Conservation (phyloP, 2,329 filamentous ascomycete genomes). For the Penicillium hesseltinei region DNA sequence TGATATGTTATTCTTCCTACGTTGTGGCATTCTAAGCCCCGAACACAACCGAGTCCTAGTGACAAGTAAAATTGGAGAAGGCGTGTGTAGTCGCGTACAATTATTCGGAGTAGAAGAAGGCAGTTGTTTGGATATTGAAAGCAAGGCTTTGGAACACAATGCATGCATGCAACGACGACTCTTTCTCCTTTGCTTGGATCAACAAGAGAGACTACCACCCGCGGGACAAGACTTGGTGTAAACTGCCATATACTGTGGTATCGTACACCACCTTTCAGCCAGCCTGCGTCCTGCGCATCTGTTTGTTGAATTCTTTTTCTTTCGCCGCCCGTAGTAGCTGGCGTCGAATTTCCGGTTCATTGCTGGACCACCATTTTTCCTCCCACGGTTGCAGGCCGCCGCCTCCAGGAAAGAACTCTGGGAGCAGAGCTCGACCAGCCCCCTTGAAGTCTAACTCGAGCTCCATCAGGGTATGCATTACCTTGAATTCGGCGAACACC, state of each 20-base stretch:
- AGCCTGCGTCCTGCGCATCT: background rate
- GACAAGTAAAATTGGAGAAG: background rate
- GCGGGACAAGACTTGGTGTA: background rate
- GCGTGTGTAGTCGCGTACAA: background rate
- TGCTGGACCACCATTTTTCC: background rate
- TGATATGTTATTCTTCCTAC: background rate
- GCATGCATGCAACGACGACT: background rate
- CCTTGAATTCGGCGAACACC: background rate
- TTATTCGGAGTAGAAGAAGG: background rate
- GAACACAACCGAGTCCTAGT: background rate
- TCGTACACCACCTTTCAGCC: background rate
- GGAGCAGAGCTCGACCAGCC: background rate
- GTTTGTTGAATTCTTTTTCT: background rate
- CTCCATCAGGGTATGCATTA: constrained; percentile 1
- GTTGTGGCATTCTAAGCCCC: background rate
- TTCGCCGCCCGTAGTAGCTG: background rate
- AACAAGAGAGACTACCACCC: background rate
- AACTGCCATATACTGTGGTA: background rate
- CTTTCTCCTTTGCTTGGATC: background rate
- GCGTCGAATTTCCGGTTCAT: background rate
- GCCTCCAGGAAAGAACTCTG: background rate
- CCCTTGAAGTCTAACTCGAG: background rate
- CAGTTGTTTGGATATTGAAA: background rate
- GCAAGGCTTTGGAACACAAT: background rate
- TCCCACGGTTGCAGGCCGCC: background rate